Base-by-base conservation (phyloP, 345 rosid species). In the Tarenaya hassleriana region DNA sequence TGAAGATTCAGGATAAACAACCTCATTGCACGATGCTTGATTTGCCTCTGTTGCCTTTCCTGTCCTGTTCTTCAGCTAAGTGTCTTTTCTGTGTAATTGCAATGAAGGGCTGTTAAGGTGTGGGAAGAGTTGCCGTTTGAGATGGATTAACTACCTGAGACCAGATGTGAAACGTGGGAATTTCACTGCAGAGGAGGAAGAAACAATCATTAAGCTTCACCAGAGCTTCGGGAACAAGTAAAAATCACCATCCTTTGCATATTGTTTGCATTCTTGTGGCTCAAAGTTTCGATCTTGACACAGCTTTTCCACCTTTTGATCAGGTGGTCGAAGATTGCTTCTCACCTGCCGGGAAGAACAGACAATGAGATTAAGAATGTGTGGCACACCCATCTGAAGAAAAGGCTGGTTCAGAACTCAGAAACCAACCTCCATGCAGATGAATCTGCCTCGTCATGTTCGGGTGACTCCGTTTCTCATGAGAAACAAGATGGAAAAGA, bases 281-380 rank as follows among this genome's bases (percentile, higher is more conserved):
- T 17, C 2, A 32, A 13, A 54, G 17, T 14, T 31, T 11, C 55
- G 37, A 19, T 47, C 34, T 16, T 45, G 63, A 50, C 31, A 57
- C 16, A 11, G 41, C 5, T 31, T 41, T 44, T 10, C 43, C 14
- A 52, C 34, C 41, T 40, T 17, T 31, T 42, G 37, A 48, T 24
- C 63, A 91, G 98, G 77, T 87, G 98, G 98, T 84, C 98, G 0
- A 79, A 75, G 67, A 91, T 91, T 27, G 96, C 98, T 20, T 72
- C 98, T 13, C 57, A 73, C 37, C 61, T 91, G 19, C 80, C 95
- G 0, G 96, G 96, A 58, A 66, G 98, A 71, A 91, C 98, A 16
- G 98, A 91, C 37, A 87, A 91, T 52, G 98, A 91, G 71, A 84
- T 91, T 13, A 91, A 91, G 65, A 91, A 91, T 52, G 84, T 84